phyloP scores from a whole-genome alignment of 768 basidiomycete species.

The Pisolithus microcarpus region DNA sequence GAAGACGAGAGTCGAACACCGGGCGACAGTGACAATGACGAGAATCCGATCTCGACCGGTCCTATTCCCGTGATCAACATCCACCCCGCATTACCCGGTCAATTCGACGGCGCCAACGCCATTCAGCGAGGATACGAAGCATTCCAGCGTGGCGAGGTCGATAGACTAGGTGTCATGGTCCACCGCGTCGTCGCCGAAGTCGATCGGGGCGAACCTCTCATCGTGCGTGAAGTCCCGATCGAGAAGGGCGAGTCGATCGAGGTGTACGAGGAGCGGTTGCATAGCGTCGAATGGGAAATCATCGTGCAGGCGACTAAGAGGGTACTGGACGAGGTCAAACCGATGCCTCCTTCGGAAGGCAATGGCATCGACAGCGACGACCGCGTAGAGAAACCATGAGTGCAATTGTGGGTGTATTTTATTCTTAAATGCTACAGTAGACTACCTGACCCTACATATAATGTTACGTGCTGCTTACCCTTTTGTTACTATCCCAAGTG shows the following conservation, averaged over 20 bases:
- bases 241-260: slow-evolving; percentile 64
- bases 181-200: slow-evolving; percentile 92
- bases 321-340: slow-evolving; percentile 51
- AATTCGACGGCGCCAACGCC: slow-evolving; percentile 94
- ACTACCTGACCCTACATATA: too few relatives aligned
- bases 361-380: slow-evolving; percentile 1
- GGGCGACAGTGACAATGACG: slow-evolving; percentile 26
- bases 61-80: slow-evolving; percentile 87
- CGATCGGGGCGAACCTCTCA: slow-evolving; percentile 82
- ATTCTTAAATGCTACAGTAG: too few relatives aligned
- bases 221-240: slow-evolving; percentile 75
- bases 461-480: too few relatives aligned
- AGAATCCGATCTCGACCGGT: slow-evolving; percentile 13
- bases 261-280: slow-evolving; percentile 69
- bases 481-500: not conserved
- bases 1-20: slow-evolving; percentile 14
- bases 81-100: slow-evolving; percentile 91
- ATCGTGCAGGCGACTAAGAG: slow-evolving; percentile 81
- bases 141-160: slow-evolving; percentile 75
- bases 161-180: slow-evolving; percentile 81
- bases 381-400: not conserved
- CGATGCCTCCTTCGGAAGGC: slow-evolving; percentile 10
- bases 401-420: too few relatives aligned
- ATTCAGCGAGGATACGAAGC: slow-evolving; percentile 87
- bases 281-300: slow-evolving; percentile 79